phyloP scores from a whole-genome alignment of 768 basidiomycete genomes.

The Boletus tylopilopsis region DNA sequence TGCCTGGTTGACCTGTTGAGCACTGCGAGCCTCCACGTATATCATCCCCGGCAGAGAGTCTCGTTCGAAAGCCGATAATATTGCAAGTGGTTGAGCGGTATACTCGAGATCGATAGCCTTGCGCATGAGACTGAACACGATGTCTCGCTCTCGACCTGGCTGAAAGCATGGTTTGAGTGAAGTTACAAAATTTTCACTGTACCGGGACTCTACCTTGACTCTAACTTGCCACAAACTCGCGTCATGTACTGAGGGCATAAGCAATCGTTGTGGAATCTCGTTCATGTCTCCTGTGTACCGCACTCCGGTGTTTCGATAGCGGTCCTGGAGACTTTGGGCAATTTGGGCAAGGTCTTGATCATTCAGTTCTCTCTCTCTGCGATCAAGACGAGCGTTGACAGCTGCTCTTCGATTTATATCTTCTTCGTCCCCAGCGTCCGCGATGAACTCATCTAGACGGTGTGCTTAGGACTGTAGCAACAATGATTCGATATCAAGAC shows the following conservation, averaged over 20 bases:
- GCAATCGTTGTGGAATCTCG: slow-evolving; percentile 83
- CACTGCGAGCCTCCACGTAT: slow-evolving; percentile 90
- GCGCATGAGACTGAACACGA: slow-evolving; percentile 92
- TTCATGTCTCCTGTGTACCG: slow-evolving; percentile 91
- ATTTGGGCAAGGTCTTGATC: slow-evolving; percentile 82
- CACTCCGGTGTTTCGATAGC: slow-evolving; percentile 66
- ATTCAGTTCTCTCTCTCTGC: slow-evolving; percentile 68
- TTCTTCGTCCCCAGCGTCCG: slow-evolving; percentile 60
- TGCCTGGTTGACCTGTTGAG: slow-evolving; percentile 81
- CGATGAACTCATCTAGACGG: slow-evolving; percentile 65
- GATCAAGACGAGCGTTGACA: slow-evolving; percentile 67
- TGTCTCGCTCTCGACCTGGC: slow-evolving; percentile 90
- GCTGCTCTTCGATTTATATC: slow-evolving; percentile 44
- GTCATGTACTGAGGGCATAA: slow-evolving; percentile 97
- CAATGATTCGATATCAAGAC: slow-evolving; percentile 12
- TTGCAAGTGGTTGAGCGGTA: slow-evolving; percentile 72
- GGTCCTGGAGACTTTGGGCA: slow-evolving; percentile 74
- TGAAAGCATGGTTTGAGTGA: slow-evolving; percentile 29
- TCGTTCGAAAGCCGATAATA: slow-evolving; percentile 92
- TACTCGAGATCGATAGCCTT: slow-evolving; percentile 87
- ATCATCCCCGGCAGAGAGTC: slow-evolving; percentile 95
- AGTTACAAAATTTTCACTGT: not conserved
- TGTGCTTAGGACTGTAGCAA: slow-evolving; percentile 10
- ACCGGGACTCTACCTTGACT: slow-evolving; percentile 63
- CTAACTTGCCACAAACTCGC: slow-evolving; percentile 94